A percentile compares a stretch with the other conserved stretches of the same genome.
phyloP scores from a whole-genome alignment of 2,329 filamentous ascomycete genomes.

The Polytolypa hystricis region DNA sequence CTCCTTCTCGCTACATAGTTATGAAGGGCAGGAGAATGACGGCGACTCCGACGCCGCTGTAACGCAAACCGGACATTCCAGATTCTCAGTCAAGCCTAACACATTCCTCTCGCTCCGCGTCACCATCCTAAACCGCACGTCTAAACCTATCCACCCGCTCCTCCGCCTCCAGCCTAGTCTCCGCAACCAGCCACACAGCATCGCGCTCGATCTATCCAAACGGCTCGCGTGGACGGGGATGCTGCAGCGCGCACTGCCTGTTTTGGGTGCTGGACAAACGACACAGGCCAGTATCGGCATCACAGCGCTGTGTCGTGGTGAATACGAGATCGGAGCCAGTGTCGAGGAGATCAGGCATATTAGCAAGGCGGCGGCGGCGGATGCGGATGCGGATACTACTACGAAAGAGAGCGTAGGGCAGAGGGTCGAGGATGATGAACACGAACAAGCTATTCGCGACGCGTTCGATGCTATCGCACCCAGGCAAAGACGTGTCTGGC shows the following conservation, averaged over 20 bases:
- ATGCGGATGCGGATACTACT: conserved; percentile 10
- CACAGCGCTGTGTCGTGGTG: conserved; percentile 64
- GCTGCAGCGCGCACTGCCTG: conserved; percentile 61
- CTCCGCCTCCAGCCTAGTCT: conserved; percentile 68
- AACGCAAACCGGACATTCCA: conserved; percentile 33
- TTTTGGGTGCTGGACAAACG: conserved; percentile 48
- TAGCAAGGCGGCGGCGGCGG: conserved; percentile 12
- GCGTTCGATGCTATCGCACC: conserved; percentile 10
- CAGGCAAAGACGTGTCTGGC: conserved; percentile 22
- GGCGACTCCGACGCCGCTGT: conserved; percentile 12
- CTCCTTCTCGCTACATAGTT: conserved; percentile 34
- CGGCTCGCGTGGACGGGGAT: conserved; percentile 78
- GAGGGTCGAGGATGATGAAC: conserved; percentile 6
- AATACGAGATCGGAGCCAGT: conserved; percentile 69
- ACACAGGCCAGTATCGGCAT: conserved; percentile 56
- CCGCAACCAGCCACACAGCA: conserved; percentile 57
- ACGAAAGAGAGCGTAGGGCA: conserved; percentile 14
- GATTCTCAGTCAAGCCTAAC: conserved; percentile 43
- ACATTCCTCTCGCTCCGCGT: conserved; percentile 59
- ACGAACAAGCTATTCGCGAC: conserved; percentile 6
- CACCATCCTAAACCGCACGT: conserved; percentile 63
- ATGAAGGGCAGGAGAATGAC: conserved; percentile 18
- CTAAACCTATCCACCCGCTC: conserved; percentile 56
- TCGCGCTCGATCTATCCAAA: conserved; percentile 70
- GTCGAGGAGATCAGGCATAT: conserved; percentile 65